Evolutionary conservation across 148 eudicot genomes (phyloP), one percentile per base, ranked within the genome.

Genomic region (Camellia lanceoleosa): DNA sequence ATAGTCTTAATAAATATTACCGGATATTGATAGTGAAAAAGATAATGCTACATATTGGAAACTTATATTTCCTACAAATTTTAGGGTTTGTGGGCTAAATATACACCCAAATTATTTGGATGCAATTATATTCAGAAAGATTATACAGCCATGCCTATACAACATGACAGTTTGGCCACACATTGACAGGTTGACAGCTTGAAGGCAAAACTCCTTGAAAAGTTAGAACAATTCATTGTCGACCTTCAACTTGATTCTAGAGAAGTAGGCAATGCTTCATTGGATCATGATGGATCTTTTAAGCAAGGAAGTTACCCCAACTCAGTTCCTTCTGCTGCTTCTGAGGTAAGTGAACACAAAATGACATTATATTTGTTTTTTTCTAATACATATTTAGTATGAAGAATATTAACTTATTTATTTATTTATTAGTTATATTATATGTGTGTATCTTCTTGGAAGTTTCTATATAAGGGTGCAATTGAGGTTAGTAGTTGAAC

Each of bases 161-260:
- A 63, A 4, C 16, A 69, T 84, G 78, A 78, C 46, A 71, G 51
- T 56, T 79, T 81, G 64, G 23, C 14, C 61, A 51, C 84, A 80
- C 64, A 64, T 80, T 80, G 68, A 72, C 88, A 96, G 99, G 99
- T 96, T 83, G 92, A 90, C 72, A 90, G 85, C 87, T 84, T 96
- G 83, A 94, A 94, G 87, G 91, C 86, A 77, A 89, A 94, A 83
- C 88, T 96, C 76, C 90, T 96, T 80, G 95, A 92, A 78, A 93
- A 96, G 90, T 85, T 96, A 83, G 97, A 91, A 78, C 95, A 91
- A 85, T 94, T 91, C 83, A 90, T 91, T 82, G 91, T 79, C 59
- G 90, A 91, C 49, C 86, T 96, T 65, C 86, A 89, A 84, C 92
- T 92, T 56, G 89, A 89, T 71, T 82, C 85, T 75, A 85, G 73